Base-by-base conservation (phyloP, 1,284 basidiomycete genomes). In the Fistulina hepatica region DNA sequence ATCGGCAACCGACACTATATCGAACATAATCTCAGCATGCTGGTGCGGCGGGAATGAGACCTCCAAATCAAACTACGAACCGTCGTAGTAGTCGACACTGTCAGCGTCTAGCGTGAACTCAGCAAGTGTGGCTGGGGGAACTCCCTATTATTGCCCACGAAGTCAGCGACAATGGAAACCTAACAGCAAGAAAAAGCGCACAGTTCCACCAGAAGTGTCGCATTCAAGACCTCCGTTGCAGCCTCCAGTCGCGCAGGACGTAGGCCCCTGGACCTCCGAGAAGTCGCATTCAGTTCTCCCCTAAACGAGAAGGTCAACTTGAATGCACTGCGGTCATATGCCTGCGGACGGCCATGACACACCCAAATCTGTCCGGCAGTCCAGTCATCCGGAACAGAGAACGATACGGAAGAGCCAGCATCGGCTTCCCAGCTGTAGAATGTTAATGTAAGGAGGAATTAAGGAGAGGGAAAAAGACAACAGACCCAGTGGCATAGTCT, bases 1-100 rank as follows among this genome's bases (percentile, higher is more conserved):
- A 39, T 62, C 59, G 7, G 61, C 59, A 11, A 56, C 46, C 5
- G 52, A 53, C 0, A 54, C 37, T 40, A 22, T 13, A 6, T 21
- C 13, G n/a, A n/a, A n/a, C n/a, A n/a, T n/a, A n/a, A n/a, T n/a
- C 7, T 11, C 4, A 16, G 11, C 20, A 11, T n/a, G 23, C 9
- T 20, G 11, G 6, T 27, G 7, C 15, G 8, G 15, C 8, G 12
- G 20, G 23, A 2, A 17, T 30, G 11, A 30, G 6, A 3, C 6
- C n/a, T 13, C n/a, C 17, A 5, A 13, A 19, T 31, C 34, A 27
- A 12, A 24, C 8, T 17, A 37, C 34, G 12, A 16, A 45, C 44
- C 52, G 37, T 57, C 52, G 24, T 51, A 54, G 28, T 50, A 54
- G 33, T 54, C 54, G 8, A 36, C 2, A 4, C 42, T 42, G 19